Evolutionary conservation across 768 basidiomycete genomes (phyloP).

Genomic region (Tephrocybe sp.): DNA sequence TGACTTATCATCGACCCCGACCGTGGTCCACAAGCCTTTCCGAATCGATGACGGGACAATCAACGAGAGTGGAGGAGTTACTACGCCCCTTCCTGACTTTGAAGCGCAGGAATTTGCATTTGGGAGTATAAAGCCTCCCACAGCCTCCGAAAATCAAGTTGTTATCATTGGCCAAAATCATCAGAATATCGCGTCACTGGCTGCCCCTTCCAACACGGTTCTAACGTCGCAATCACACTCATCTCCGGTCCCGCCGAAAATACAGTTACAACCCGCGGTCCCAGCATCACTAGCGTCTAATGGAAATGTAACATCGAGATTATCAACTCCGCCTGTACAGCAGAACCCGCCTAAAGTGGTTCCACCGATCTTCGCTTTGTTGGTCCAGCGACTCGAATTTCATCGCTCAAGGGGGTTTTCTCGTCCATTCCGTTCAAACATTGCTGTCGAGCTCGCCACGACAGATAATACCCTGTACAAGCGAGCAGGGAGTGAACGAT

Average conservation of each 20-base stretch:
- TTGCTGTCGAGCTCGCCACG: slow-evolving; percentile 33
- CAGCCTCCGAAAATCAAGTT: background rate
- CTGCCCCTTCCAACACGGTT: background rate
- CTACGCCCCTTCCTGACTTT: background rate
- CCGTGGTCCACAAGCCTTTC: slow-evolving; percentile 1
- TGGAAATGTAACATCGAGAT: background rate
- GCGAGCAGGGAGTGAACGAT: slow-evolving; percentile 38
- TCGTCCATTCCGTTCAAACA: slow-evolving; percentile 34
- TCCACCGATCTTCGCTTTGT: slow-evolving; percentile 28
- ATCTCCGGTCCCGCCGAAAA: background rate
- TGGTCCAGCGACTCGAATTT: slow-evolving; percentile 33
- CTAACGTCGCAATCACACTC: background rate
- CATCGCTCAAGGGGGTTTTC: slow-evolving; percentile 30
- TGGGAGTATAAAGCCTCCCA: background rate
- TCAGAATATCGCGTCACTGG: background rate
- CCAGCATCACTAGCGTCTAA: background rate
- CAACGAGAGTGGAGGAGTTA: background rate
- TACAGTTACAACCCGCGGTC: background rate
- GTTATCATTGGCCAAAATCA: background rate
- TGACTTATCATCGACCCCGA: slow-evolving; percentile 8
- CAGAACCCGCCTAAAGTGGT: slow-evolving; percentile 10
- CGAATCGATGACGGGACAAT: background rate
- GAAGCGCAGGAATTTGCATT: background rate
- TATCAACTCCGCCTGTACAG: background rate
- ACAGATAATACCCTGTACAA: slow-evolving; percentile 30